Conservation (phyloP, 768 basidiomycete species). For the Tylopilus cervinicoccineus region DNA sequence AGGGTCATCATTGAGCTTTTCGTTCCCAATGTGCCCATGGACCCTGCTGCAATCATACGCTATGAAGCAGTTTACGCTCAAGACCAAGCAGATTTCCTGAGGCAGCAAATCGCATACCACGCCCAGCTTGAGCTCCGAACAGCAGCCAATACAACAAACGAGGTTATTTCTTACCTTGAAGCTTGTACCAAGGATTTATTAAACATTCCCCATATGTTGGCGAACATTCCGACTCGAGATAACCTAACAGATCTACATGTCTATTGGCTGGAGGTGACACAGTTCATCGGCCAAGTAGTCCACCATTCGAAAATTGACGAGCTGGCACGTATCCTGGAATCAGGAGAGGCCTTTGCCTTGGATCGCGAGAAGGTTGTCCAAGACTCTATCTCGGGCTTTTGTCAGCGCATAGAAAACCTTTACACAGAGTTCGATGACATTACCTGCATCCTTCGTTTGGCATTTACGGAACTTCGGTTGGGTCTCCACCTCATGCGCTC, state of each 20-base stretch:
- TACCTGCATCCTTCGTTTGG: slow-evolving; percentile 57
- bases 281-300: slow-evolving; percentile 65
- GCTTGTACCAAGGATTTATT: slow-evolving; percentile 28
- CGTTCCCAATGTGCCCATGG: slow-evolving; percentile 80
- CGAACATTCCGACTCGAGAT: slow-evolving; percentile 33
- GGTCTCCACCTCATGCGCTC: slow-evolving; percentile 59
- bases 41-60: slow-evolving; percentile 70
- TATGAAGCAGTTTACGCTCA: slow-evolving; percentile 42
- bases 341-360: slow-evolving; percentile 34
- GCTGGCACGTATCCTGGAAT: slow-evolving; percentile 39
- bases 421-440: slow-evolving; percentile 77
- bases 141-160: slow-evolving; percentile 55
- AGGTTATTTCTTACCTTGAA: slow-evolving; percentile 44
- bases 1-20: slow-evolving; percentile 63
- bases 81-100: slow-evolving; percentile 38
- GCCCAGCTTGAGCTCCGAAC: slow-evolving; percentile 47
- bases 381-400: slow-evolving; percentile 73
- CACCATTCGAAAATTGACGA: slow-evolving; percentile 44
- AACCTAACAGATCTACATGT: slow-evolving; percentile 49
- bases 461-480: slow-evolving; percentile 61
- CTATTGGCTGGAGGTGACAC: slow-evolving; percentile 74
- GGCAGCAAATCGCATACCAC: slow-evolving; percentile 52
- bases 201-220: slow-evolving; percentile 22
- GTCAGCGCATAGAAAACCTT: slow-evolving; percentile 59
- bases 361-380: slow-evolving; percentile 71